phyloP scores from a whole-genome alignment of 1,139 yeast species.

The Yamadazyma spencermartinsiae region DNA sequence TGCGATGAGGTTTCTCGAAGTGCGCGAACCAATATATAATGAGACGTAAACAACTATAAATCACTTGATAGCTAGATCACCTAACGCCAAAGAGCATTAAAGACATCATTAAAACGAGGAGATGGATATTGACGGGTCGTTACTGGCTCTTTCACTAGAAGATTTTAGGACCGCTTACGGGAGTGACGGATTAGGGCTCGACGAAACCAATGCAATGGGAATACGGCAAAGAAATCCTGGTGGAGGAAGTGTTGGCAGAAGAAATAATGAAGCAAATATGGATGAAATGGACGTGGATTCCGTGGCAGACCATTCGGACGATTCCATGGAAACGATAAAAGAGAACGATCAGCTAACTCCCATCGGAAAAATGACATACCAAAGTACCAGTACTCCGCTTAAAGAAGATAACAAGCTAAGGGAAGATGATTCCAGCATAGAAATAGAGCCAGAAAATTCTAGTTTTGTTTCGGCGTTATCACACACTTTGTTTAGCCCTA shows the following conservation, averaged over 20 bases:
- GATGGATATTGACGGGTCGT: slow-evolving; percentile 15
- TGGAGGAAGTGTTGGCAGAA: background rate
- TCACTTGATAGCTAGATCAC: too few relatives aligned
- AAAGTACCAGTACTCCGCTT: slow-evolving; percentile 13
- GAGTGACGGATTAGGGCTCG: background rate
- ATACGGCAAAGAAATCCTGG: background rate
- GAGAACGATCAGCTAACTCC: slow-evolving; percentile 2
- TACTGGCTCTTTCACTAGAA: slow-evolving; percentile 15
- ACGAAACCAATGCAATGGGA: background rate
- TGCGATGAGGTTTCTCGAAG: slow-evolving; percentile 2
- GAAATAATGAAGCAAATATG: slow-evolving; percentile 2
- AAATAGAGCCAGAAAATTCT: slow-evolving; percentile 15
- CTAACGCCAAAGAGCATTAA: background rate
- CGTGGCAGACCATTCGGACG: slow-evolving; percentile 7
- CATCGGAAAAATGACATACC: slow-evolving; percentile 5
- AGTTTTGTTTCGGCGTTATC: slow-evolving; percentile 22
- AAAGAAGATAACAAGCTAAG: slow-evolving; percentile 6
- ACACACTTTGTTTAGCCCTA: slow-evolving; percentile 30
- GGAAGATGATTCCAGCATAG: slow-evolving; percentile 2
- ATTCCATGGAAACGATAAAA: slow-evolving; percentile 11
- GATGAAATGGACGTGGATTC: slow-evolving; percentile 21
- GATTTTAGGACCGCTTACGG: slow-evolving; percentile 12
- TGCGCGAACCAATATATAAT: background rate
- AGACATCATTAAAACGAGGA: background rate
- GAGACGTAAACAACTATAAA: too few relatives aligned